Conservation (phyloP, 139 green algal species). For the Bryopsis sp. region DNA sequence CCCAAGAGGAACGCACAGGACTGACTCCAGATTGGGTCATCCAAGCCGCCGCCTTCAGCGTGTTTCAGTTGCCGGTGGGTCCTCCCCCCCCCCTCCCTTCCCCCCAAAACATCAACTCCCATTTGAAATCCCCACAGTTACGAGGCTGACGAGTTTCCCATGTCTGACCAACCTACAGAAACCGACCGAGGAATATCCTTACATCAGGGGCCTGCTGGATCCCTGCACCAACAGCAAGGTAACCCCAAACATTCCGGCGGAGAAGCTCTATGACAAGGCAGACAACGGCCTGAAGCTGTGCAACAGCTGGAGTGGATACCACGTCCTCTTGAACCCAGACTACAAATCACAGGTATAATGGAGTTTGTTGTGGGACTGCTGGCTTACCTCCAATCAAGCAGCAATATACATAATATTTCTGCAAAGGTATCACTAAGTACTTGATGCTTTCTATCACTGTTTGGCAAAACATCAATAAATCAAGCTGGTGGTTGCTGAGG, state of each 20-base stretch:
- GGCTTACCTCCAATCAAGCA: not conserved
- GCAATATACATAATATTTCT: too few relatives aligned
- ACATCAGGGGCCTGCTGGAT: slow-evolving; percentile 66
- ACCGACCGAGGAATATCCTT: slow-evolving; percentile 44
- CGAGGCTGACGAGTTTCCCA: not conserved
- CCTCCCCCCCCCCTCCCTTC: too few relatives aligned
- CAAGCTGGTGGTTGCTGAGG: too few relatives aligned
- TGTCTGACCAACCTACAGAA: slow-evolving; percentile 1
- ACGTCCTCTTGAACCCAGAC: slow-evolving; percentile 74
- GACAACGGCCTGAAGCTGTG: slow-evolving; percentile 59
- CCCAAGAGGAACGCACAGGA: slow-evolving; percentile 3
- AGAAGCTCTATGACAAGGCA: slow-evolving; percentile 71
- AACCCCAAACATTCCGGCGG: slow-evolving; percentile 77
- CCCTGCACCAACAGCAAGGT: slow-evolving; percentile 71
- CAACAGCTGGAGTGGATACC: slow-evolving; percentile 65
- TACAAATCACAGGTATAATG: slow-evolving; percentile 42
- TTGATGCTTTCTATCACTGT: too few relatives aligned
- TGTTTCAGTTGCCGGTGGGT: slow-evolving; percentile 8
- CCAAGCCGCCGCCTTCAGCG: slow-evolving; percentile 10
- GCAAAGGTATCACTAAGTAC: too few relatives aligned
- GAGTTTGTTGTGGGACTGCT: not conserved
- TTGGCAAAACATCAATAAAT: too few relatives aligned
- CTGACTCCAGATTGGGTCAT: slow-evolving; percentile 22
- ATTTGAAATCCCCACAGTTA: too few relatives aligned
- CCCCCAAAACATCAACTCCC: too few relatives aligned